Conservation (phyloP, 1,284 basidiomycete species). For the Rhodofomes roseus region DNA sequence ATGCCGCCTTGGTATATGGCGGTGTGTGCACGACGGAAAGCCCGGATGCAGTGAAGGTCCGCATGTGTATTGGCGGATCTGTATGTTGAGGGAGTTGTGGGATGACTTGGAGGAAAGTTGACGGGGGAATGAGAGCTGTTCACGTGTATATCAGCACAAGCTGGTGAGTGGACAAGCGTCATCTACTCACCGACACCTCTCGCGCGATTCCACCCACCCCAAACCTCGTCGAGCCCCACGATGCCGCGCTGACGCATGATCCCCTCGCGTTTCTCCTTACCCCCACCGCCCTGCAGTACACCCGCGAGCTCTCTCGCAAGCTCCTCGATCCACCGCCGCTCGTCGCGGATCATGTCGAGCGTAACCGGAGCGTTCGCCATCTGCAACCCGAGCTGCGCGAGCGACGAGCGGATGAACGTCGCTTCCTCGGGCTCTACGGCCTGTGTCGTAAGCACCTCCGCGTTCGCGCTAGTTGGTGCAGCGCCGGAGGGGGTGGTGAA, state of each 20-base stretch:
- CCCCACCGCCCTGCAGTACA: constrained; percentile 56
- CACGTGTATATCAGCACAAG: neutral
- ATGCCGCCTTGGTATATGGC: constrained; percentile 60
- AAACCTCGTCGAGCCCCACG: constrained; percentile 90
- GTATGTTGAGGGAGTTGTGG: constrained; percentile 70
- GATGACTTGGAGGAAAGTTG: constrained; percentile 74
- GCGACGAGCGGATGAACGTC: constrained; percentile 83
- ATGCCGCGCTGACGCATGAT: constrained; percentile 74
- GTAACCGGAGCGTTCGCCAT: constrained; percentile 80
- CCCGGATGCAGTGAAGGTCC: constrained; percentile 66
- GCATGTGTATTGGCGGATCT: constrained; percentile 60
- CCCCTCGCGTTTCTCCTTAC: constrained; percentile 36
- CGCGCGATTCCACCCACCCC: constrained; percentile 97
- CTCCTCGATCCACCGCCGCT: constrained; percentile 76
- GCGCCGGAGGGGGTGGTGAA: neutral
- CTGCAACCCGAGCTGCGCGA: constrained; percentile 85
- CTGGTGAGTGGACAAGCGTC: neutral
- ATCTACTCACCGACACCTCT: constrained; percentile 79
- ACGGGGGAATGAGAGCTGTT: constrained; percentile 82
- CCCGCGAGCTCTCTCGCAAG: constrained; percentile 82
- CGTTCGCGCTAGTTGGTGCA: constrained; percentile 2
- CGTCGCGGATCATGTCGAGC: constrained; percentile 85
- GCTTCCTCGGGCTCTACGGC: constrained; percentile 69
- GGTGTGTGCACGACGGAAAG: constrained; percentile 86
- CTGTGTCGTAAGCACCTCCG: constrained; percentile 14